A percentile compares a stretch with the other conserved stretches of the same genome.
Conservation (phyloP, 2,329 filamentous ascomycete species). For the Colletotrichum chlorophyti region DNA sequence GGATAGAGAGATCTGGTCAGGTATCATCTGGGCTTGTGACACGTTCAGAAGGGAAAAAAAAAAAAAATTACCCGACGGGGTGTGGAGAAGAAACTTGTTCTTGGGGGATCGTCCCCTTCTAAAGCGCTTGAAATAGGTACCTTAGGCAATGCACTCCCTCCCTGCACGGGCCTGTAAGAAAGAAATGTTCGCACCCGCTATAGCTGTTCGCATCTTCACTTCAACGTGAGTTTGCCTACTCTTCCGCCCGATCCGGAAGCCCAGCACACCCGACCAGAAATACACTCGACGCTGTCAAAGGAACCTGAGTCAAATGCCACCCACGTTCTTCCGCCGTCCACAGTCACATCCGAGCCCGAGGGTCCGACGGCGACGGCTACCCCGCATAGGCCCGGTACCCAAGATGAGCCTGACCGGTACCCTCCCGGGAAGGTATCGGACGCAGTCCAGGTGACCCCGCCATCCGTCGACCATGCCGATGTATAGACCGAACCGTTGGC, state of each 20-base stretch:
- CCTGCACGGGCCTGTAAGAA: too few relatives aligned
- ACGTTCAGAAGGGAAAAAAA: not conserved
- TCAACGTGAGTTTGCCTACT: conserved; percentile 31
- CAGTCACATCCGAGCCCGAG: conserved; percentile 39
- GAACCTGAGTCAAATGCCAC: conserved; percentile 36
- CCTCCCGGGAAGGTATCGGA: conserved; percentile 36
- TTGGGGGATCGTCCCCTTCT: too few relatives aligned
- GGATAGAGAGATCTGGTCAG: not conserved
- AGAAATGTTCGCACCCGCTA: too few relatives aligned
- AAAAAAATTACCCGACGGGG: too few relatives aligned
- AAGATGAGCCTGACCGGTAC: conserved; percentile 40
- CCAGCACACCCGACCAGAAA: conserved; percentile 36
- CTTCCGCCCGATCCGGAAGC: conserved; percentile 38
- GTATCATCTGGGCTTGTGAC: not conserved
- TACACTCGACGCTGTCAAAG: conserved; percentile 41
- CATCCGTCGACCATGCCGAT: conserved; percentile 39
- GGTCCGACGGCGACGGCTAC: conserved; percentile 40
- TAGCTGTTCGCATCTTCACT: not conserved
- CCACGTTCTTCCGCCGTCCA: conserved; percentile 39
- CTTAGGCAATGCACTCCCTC: too few relatives aligned
- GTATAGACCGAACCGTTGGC: conserved; percentile 32
- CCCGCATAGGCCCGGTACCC: conserved; percentile 34
- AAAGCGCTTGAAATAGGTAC: too few relatives aligned
- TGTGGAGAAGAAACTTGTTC: too few relatives aligned
- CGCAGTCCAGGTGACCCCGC: conserved; percentile 37